These are phyloP conservation scores for Pinus tabuliformis DNA, from an alignment of 75 land plant genomes.

Conservation along the genomic window DNA sequence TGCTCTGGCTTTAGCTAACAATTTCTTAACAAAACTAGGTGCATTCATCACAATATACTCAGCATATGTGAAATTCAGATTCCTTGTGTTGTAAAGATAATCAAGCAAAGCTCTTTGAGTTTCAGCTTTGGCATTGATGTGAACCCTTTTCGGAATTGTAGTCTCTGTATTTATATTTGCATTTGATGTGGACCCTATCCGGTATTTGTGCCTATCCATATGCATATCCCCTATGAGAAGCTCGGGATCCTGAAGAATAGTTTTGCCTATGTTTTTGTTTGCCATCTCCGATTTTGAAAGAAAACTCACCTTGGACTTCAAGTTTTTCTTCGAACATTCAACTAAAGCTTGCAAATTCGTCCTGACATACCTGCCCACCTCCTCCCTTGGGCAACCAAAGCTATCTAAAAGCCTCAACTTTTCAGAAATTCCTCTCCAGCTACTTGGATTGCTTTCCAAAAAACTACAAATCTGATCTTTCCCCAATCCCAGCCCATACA, in stretches of 20 bases:
- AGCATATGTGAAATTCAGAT: slow-evolving; percentile 25
- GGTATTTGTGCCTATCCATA: too few relatives aligned
- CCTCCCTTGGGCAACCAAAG: slow-evolving; percentile 23
- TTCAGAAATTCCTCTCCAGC: slow-evolving; percentile 34
- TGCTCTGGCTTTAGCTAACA: slow-evolving; percentile 23
- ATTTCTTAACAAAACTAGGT: slow-evolving; percentile 30
- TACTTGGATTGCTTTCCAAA: slow-evolving; percentile 21
- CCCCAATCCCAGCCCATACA: slow-evolving; percentile 11
- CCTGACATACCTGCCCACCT: slow-evolving; percentile 18
- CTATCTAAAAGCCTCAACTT: slow-evolving; percentile 16
- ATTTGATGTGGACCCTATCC: too few relatives aligned
- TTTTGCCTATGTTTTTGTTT: slow-evolving; percentile 11
- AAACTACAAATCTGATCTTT: slow-evolving; percentile 21
- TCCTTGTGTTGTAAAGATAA: slow-evolving; percentile 37
- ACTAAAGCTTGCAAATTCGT: slow-evolving; percentile 27
- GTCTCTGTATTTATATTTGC: neutral
- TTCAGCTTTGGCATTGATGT: neutral
- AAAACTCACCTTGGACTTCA: slow-evolving; percentile 18
- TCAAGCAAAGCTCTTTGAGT: slow-evolving; percentile 39
- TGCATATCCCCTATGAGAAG: too few relatives aligned
- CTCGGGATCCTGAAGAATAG: too few relatives aligned
- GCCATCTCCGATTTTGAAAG: slow-evolving; percentile 34
- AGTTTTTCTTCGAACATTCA: slow-evolving; percentile 26
- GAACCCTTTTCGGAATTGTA: neutral
- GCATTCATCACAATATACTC: slow-evolving; percentile 42